Conservation (phyloP, 768 basidiomycete genomes). For the Sarcodon aspratus region DNA sequence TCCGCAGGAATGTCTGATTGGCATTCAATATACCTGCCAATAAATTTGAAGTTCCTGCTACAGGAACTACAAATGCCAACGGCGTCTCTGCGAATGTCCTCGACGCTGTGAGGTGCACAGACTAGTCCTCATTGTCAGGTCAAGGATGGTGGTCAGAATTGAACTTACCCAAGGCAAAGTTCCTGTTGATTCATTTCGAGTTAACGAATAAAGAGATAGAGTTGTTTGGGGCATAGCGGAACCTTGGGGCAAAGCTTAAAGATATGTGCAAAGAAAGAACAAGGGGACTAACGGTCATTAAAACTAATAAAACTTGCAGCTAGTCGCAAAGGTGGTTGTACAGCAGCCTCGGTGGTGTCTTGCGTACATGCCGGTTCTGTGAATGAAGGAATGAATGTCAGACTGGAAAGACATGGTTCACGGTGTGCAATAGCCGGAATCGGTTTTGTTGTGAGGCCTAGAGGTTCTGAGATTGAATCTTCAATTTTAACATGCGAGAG, state of each 20-base stretch:
- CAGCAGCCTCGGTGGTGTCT: slow-evolving; percentile 13
- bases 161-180: background rate
- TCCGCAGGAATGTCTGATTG: slow-evolving; percentile 27
- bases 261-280: background rate
- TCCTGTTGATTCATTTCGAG: background rate
- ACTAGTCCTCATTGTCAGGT: slow-evolving; percentile 1
- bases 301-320: slow-evolving; percentile 47
- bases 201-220: background rate
- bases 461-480: background rate
- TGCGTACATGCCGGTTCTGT: slow-evolving; percentile 3
- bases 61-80: slow-evolving; percentile 33
- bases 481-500: background rate
- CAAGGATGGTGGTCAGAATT: background rate
- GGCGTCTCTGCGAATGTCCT: slow-evolving; percentile 34
- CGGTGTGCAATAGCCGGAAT: slow-evolving; percentile 32
- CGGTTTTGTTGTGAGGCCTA: slow-evolving; percentile 33
- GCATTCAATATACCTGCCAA: slow-evolving; percentile 37
- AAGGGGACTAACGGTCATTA: slow-evolving; percentile 39
- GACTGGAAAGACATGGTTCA: slow-evolving; percentile 24
- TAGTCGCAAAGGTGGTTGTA: slow-evolving; percentile 28
- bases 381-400: slow-evolving; percentile 29
- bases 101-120: slow-evolving; percentile 2
- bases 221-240: background rate
- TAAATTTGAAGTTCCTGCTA: slow-evolving; percentile 21
- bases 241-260: background rate